A percentile compares a stretch with the other conserved stretches of the same genome.
phyloP scores from a whole-genome alignment of 805 yeast species.

The Lipomyces japonicus region DNA sequence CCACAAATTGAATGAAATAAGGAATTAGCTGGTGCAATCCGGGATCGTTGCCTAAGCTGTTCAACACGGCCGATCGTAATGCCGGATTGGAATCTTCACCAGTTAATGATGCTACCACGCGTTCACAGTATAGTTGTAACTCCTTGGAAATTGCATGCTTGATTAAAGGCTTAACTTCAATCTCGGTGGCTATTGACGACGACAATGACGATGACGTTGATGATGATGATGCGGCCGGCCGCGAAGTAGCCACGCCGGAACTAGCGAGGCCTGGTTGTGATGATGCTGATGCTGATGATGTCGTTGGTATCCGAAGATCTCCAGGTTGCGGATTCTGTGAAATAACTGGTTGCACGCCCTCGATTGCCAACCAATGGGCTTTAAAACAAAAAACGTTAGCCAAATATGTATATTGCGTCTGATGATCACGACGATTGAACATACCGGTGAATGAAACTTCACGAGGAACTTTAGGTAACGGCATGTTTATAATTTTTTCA shows the following conservation, averaged over 20 bases:
- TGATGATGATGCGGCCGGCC: conserved; percentile 33
- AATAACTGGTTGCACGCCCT: conserved; percentile 96
- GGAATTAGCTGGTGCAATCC: conserved; percentile 97
- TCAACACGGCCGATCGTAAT: conserved; percentile 73
- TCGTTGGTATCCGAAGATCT: conserved; percentile 14
- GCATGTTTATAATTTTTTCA: conserved; percentile 88
- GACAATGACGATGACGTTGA: conserved; percentile 33
- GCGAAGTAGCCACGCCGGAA: conserved; percentile 33
- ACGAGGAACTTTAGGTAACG: conserved; percentile 92
- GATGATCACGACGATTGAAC: conserved; percentile 8
- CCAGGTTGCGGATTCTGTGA: conserved; percentile 78
- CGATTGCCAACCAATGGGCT: conserved; percentile 84
- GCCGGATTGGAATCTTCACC: conserved; percentile 48
- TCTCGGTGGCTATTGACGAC: conserved; percentile 43
- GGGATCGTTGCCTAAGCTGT: conserved; percentile 83
- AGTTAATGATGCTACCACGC: conserved; percentile 74
- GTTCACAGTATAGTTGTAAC: conserved; percentile 87
- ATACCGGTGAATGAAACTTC: conserved; percentile 89
- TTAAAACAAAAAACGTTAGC: background rate
- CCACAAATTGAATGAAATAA: conserved; percentile 90
- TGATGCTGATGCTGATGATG: conserved; percentile 1
- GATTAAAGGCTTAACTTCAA: conserved; percentile 80
- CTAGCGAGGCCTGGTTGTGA: conserved; percentile 2
- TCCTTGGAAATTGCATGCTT: conserved; percentile 94
- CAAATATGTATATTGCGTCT: background rate